Evolutionary conservation across 306 rosid genomes (phyloP), one percentile per base, ranked within the genome.

Genomic region (Calophaca sinica): DNA sequence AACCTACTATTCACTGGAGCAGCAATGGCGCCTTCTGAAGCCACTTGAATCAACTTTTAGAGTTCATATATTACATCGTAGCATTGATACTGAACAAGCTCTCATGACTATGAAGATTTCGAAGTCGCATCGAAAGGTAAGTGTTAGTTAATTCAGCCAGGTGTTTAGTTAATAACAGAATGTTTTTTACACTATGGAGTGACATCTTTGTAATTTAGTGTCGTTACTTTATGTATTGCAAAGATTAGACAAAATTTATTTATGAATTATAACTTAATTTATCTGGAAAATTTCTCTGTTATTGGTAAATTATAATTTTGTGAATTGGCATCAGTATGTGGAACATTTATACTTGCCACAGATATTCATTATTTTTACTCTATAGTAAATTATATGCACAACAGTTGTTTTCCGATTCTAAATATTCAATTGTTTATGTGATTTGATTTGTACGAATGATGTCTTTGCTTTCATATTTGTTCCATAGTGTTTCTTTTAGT

Each of bases 41-140:
- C 88, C 93, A 5, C 84, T 86, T 63, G 87, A 72, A 46, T 86
- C 93, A 74, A 79, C 89, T 58, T 93, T 93, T 82, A 80, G 87
- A 82, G 83, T 93, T 80, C 88, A 90, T 80, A 86, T 93, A 68
- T 82, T 93, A 78, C 98, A 90, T 85, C 68, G 98, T 86, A 89
- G 98, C 79, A 78, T 93, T 77, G 98, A 90, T 78, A 93, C 90
- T 59, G 96, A 93, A 75, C 83, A 93, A 87, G 96, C 98, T 70
- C 91, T 90, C 46, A 69, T 74, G 84, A 79, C 91, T 44, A 90
- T 93, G 98, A 87, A 72, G 96, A 93, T 93, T 68, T 89, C 75
- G 48, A 93, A 81, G 81, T 84, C 96, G 36, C 98, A 85, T 85
- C 90, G 98, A 8, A 93, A 93, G 94, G 98, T 90, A 73, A 9